Conservation (phyloP, 2,329 filamentous ascomycete genomes). For the Mariannaea elegans region DNA sequence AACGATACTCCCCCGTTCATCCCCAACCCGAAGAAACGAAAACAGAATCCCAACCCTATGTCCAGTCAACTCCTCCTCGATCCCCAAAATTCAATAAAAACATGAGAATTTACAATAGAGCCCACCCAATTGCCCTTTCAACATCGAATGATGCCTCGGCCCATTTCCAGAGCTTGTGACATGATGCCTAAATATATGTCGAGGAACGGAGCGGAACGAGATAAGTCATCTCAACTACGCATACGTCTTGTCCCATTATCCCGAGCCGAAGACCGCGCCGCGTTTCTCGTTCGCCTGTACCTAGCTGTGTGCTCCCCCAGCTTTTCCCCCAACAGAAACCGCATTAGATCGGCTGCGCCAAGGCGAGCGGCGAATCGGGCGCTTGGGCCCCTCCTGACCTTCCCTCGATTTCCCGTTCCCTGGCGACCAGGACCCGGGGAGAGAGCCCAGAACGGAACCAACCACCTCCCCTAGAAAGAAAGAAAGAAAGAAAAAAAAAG, state of each 20-base stretch:
- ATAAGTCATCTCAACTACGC: background rate
- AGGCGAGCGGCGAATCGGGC: slow-evolving; percentile 26
- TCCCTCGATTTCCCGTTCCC: slow-evolving; percentile 5
- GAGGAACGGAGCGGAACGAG: background rate
- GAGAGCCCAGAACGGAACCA: background rate
- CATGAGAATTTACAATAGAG: background rate
- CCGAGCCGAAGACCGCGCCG: no score
- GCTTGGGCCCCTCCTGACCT: slow-evolving; percentile 12
- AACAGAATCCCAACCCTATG: slow-evolving; percentile 1
- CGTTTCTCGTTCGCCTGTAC: no score
- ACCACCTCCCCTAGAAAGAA: no score
- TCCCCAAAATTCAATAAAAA: background rate
- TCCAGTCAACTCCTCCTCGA: background rate
- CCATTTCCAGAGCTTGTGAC: slow-evolving; percentile 13
- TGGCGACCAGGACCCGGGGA: background rate
- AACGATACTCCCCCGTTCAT: background rate
- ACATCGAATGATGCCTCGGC: slow-evolving; percentile 10
- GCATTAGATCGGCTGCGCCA: slow-evolving; percentile 36
- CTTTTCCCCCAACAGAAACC: slow-evolving; percentile 42
- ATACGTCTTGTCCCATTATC: background rate
- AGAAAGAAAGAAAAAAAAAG: background rate
- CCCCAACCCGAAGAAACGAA: slow-evolving; percentile 1
- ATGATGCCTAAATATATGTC: background rate
- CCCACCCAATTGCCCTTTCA: background rate
- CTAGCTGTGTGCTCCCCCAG: slow-evolving; percentile 28